Evolutionary conservation across 257 asterid genomes (phyloP), one percentile per base, ranked within the genome.

Genomic region (Pogostemon cablin): DNA sequence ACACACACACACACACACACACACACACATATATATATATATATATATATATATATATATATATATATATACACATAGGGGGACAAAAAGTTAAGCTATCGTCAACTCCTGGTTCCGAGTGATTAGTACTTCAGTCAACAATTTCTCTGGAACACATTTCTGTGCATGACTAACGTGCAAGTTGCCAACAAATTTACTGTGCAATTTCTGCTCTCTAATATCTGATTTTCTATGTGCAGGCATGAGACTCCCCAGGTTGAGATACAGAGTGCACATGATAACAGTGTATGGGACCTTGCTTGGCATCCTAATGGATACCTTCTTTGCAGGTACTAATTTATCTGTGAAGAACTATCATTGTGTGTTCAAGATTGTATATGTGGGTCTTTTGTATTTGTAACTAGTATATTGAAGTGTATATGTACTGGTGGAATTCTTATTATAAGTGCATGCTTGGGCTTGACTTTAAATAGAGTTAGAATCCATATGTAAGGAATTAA

Each of bases 281-380:
- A 82, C 79, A 88, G 99, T 78, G 98, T 95, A 15, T 95, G 96
- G 93, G 99, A 89, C 77, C 98, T 95, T 70, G 95, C 99, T 38
- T 95, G 99, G 99, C 99, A 95, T 87, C 99, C 99, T 37, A 91
- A 86, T 38, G 99, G 99, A 46, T 88, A 93, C 80, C 86, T 93
- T 63, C 96, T 93, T 68, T 88, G 97, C 97, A 93, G 98, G 98
- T 93, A 73, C 20, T 52, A 46, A 35, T 65, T 49, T 61, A 15
- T 69, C 64, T 61, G 6, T 48, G 25, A 60, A 8, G 44, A 67
- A 17, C 47, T 60, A 50, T 55, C 6, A 54, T 54, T 35, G 17
- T 6, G 32, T 35, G 25, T 4, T 41, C 5, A 7, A 41, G 5
- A 41, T 7, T 41, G 15, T 67, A 3, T 61, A 67, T 46, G 68